These are phyloP conservation scores for Aspergillus homomorphus DNA, from an alignment of 495 filamentous ascomycete species.

Conservation along the genomic window DNA sequence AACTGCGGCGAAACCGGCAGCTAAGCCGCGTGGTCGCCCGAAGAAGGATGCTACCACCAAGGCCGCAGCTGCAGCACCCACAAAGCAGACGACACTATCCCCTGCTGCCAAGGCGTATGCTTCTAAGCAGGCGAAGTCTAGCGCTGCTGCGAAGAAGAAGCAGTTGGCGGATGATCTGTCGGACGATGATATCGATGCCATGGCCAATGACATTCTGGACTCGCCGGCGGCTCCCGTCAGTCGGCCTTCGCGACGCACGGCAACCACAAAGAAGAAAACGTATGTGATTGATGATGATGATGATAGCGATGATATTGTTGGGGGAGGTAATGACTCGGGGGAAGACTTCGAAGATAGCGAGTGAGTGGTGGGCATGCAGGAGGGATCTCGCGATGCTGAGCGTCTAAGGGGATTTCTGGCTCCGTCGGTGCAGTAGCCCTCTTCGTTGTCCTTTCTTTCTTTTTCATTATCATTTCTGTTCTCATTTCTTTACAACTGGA, in stretches of 20 bases:
- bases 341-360: conserved; percentile 45
- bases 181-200: conserved; percentile 49
- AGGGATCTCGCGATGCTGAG: conserved; percentile 14
- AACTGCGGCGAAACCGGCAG: conserved; percentile 28
- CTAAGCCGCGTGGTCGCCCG: conserved; percentile 48
- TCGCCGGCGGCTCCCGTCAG: conserved; percentile 44
- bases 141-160: conserved; percentile 31
- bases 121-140: conserved; percentile 62
- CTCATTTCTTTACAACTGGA: not conserved
- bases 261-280: conserved; percentile 45
- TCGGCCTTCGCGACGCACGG: conserved; percentile 53
- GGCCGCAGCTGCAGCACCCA: conserved; percentile 28
- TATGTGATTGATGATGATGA: conserved; percentile 58
- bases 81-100: conserved; percentile 55
- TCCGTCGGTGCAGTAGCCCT: no score
- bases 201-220: conserved; percentile 57
- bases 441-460: no score
- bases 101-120: conserved; percentile 83
- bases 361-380: conserved; percentile 14
- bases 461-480: conserved; percentile 6
- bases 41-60: conserved; percentile 44
- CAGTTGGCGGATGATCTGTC: conserved; percentile 38
- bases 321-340: conserved; percentile 22
- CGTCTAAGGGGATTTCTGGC: conserved; percentile 8
- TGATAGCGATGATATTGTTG: conserved; percentile 41